A percentile compares a stretch with the other conserved stretches of the same genome.
Evolutionary conservation across 208 protist species (phyloP).

Genomic region (Perkinsela sp.): DNA sequence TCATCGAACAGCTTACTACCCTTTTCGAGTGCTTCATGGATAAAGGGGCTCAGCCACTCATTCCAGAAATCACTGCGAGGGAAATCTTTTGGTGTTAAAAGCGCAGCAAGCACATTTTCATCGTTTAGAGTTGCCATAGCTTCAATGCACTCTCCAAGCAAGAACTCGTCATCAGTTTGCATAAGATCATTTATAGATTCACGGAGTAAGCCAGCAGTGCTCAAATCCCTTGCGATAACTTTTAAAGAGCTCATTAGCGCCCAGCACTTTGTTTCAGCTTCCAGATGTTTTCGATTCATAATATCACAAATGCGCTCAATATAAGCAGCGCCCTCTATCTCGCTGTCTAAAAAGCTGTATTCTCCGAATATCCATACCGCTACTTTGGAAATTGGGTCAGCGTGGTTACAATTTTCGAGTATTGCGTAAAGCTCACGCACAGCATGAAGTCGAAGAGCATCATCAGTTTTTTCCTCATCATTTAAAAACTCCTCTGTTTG

Average conservation of each 20-base stretch:
- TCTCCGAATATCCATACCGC: constrained; percentile 72
- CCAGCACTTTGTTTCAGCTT: constrained; percentile 16
- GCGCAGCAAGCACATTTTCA: constrained; percentile 4
- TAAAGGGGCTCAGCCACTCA: constrained; percentile 16
- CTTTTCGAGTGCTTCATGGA: constrained; percentile 10
- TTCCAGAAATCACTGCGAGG: constrained; percentile 15
- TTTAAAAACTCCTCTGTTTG: constrained; percentile 49
- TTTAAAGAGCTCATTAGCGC: constrained; percentile 43
- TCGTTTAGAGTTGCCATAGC: constrained; percentile 13
- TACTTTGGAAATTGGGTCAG: constrained; percentile 24
- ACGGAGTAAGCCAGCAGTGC: constrained; percentile 12
- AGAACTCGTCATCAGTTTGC: constrained; percentile 15
- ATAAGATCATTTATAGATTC: constrained; percentile 16
- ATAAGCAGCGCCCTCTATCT: constrained; percentile 13
- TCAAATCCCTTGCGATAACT: constrained; percentile 13
- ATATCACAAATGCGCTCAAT: constrained; percentile 31
- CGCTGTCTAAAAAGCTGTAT: constrained; percentile 48
- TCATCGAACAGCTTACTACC: constrained; percentile 19
- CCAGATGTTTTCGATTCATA: constrained; percentile 15
- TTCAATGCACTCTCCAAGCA: constrained; percentile 55
- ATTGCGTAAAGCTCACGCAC: neutral
- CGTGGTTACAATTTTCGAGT: constrained; percentile 3
- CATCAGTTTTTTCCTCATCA: constrained; percentile 12
- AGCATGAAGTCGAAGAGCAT: neutral
- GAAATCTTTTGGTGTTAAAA: constrained; percentile 17